These are phyloP conservation scores for Cryphonectria parasitica DNA, from an alignment of 2,329 filamentous ascomycete species.

Conservation along the genomic window DNA sequence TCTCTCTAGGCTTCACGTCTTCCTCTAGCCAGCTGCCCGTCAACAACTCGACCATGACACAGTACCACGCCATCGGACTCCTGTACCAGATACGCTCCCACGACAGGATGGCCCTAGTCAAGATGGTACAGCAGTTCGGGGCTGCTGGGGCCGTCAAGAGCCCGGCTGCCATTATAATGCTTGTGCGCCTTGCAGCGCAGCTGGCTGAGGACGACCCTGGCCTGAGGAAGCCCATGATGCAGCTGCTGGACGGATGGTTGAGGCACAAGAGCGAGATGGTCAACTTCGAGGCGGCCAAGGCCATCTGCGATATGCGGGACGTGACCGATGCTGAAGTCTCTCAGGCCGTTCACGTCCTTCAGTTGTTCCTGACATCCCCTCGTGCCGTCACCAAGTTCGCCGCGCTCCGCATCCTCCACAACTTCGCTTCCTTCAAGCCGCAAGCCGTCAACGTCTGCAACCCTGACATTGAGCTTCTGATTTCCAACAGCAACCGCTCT, in stretches of 20 bases:
- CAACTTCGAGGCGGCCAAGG: slow-evolving; percentile 98
- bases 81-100: slow-evolving; percentile 97
- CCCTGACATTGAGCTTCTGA: slow-evolving; percentile 94
- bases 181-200: slow-evolving; percentile 90
- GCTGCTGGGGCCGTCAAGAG: slow-evolving; percentile 91
- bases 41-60: slow-evolving; percentile 95
- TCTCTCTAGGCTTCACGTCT: slow-evolving; percentile 88
- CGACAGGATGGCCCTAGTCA: slow-evolving; percentile 96
- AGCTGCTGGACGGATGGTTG: slow-evolving; percentile 93
- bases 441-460: slow-evolving; percentile 92
- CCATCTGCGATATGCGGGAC: slow-evolving; percentile 92
- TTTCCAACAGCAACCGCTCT: slow-evolving; percentile 94
- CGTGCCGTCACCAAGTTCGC: slow-evolving; percentile 97
- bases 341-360: slow-evolving; percentile 91
- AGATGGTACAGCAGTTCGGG: slow-evolving; percentile 99
- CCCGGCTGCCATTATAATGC: slow-evolving; percentile 87
- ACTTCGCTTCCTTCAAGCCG: slow-evolving; percentile 96
- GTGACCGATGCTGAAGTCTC: slow-evolving; percentile 89
- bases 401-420: slow-evolving; percentile 93
- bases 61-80: slow-evolving; percentile 97
- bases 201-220: slow-evolving; percentile 90
- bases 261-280: slow-evolving; percentile 99
- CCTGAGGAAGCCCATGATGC: slow-evolving; percentile 94
- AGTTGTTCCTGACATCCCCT: slow-evolving; percentile 95
- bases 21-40: slow-evolving; percentile 75